These are phyloP conservation scores for Zelonia costaricensis DNA, from an alignment of 208 protist species.

Conservation along the genomic window DNA sequence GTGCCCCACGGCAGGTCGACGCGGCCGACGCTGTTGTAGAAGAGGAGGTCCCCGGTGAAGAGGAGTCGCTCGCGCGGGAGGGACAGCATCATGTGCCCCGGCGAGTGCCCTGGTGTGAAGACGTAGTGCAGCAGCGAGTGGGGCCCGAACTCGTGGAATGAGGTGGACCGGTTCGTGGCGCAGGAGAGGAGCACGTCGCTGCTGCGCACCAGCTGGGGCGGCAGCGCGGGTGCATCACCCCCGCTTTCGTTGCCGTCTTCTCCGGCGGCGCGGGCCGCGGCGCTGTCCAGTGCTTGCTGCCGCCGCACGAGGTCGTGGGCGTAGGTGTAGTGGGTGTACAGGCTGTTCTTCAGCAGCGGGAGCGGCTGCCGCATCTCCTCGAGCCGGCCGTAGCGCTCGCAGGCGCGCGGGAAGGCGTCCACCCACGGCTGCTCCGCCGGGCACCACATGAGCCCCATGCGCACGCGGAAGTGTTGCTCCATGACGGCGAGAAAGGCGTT, in stretches of 20 bases:
- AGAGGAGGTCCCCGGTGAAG: slow-evolving; percentile 88
- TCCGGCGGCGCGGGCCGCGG: slow-evolving; percentile 2
- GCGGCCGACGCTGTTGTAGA: slow-evolving; percentile 80
- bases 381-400: slow-evolving; percentile 72
- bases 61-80: slow-evolving; percentile 81
- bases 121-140: slow-evolving; percentile 82
- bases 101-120: slow-evolving; percentile 88
- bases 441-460: slow-evolving; percentile 78
- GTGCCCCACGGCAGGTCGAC: slow-evolving; percentile 86
- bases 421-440: slow-evolving; percentile 81
- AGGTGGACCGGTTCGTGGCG: slow-evolving; percentile 79
- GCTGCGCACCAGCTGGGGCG: slow-evolving; percentile 47
- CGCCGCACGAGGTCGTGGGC: slow-evolving; percentile 39
- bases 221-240: not conserved
- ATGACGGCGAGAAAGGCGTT: slow-evolving; percentile 72
- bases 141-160: slow-evolving; percentile 81
- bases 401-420: slow-evolving; percentile 70
- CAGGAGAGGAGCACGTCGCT: slow-evolving; percentile 76
- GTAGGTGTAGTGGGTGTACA: slow-evolving; percentile 69
- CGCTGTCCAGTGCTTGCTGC: slow-evolving; percentile 28
- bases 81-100: slow-evolving; percentile 90
- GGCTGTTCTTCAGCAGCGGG: slow-evolving; percentile 62
- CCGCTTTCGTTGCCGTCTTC: not conserved
- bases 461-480: slow-evolving; percentile 40
- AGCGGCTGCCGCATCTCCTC: slow-evolving; percentile 69